Evolutionary conservation across 1,284 basidiomycete genomes (phyloP).

Genomic region (Irpex sp.): DNA sequence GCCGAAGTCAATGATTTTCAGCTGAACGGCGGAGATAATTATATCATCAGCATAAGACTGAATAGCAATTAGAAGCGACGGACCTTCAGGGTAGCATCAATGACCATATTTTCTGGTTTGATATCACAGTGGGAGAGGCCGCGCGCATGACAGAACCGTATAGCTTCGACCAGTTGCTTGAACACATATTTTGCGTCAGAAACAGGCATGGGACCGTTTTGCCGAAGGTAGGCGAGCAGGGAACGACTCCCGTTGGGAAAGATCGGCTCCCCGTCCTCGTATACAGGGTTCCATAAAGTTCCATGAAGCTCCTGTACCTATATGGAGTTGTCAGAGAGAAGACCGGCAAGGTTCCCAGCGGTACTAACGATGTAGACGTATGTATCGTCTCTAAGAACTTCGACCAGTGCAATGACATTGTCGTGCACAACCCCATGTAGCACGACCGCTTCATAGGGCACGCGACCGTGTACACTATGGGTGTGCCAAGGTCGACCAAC

Average conservation of each 20-base stretch:
- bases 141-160: neutral
- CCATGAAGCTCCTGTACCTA: neutral
- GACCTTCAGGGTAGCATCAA: neutral
- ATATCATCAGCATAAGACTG: too few species aligned
- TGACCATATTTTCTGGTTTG: neutral
- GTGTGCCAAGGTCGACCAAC: neutral
- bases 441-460: neutral
- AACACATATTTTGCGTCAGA: neutral
- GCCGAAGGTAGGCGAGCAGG: neutral
- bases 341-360: neutral
- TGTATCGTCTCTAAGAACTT: neutral
- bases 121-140: neutral
- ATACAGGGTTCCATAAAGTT: neutral
- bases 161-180: neutral
- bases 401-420: neutral
- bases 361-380: neutral
- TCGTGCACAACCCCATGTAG: neutral
- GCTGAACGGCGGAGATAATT: neutral
- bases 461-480: neutral
- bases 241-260: neutral
- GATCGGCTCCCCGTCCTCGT: neutral
- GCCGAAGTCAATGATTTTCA: neutral
- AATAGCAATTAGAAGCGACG: too few species aligned
- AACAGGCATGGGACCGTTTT: neutral
- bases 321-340: neutral